Base-by-base conservation (phyloP, 768 basidiomycete genomes). In the Xerocomellus chrysenteron region DNA sequence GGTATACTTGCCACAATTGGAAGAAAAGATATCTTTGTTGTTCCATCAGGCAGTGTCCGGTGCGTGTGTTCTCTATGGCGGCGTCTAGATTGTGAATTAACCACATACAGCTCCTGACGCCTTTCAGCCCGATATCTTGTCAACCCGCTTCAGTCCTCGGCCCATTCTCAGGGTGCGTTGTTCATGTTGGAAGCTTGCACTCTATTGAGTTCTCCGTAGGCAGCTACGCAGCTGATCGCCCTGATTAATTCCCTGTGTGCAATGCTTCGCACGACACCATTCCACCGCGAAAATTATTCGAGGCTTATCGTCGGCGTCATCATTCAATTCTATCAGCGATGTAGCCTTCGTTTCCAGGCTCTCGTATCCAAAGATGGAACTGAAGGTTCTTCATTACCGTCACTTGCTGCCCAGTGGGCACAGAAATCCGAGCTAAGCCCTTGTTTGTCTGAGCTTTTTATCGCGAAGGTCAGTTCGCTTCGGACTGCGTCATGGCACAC, bases 281-380 rank as follows among this genome's bases (percentile, higher is more conserved):
- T 98, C 74, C 96, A 98, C 67, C 82, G 88, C 57, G 96, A 98
- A 72, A 94, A 88, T 68, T 97, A 98, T 69, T 87, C 92, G 17
- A 84, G 93, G n/a, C 78, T 98, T 32, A 95, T 98, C 55, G 82
- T 98, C 33, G 87, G 90, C 16, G 89, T 98, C 52, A 89, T 98
- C 55, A 93, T 96, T 40, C 94, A 97, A 70, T 97, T 96, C 68
- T 97, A 98, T 65, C 93, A 97, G 68, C 84, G 90, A 28, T 98
- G 94, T 62, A 93, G 91, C 62, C 88, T 94, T 65, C 81, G 86
- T 39, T 97, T 92, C 69, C 88, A 93, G 59, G 82, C 84, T 66
- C 75, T 91, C 35, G 86, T 89, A 13, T 77, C 83, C 4, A 65
- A 68, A 35, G 61, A 60, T n/a, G 75, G 73, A 17, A 41, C 65